Conservation (phyloP, 2,329 filamentous ascomycete species). For the Alternaria angustiovoidea region DNA sequence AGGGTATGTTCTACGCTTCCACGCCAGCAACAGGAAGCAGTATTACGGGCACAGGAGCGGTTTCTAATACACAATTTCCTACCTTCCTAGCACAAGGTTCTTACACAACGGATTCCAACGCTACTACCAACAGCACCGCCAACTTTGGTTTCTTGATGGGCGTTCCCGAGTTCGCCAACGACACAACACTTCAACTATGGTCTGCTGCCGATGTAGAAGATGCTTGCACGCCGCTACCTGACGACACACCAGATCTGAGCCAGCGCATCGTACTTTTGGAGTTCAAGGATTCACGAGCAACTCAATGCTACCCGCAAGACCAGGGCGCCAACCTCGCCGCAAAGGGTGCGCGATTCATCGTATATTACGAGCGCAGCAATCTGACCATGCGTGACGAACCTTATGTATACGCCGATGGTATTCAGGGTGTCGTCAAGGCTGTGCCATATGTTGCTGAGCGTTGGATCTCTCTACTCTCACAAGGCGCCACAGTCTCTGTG, state of each 20-base stretch:
- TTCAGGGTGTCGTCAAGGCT: slow-evolving; percentile 17
- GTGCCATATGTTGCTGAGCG: slow-evolving; percentile 18
- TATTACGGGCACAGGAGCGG: slow-evolving; percentile 57
- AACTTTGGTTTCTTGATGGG: slow-evolving; percentile 46
- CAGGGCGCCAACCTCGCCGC: slow-evolving; percentile 46
- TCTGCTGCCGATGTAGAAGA: slow-evolving; percentile 57
- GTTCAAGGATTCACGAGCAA: slow-evolving; percentile 19
- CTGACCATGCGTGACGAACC: slow-evolving; percentile 26
- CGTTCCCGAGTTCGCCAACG: slow-evolving; percentile 37
- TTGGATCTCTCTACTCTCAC: slow-evolving; percentile 22
- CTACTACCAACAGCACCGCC: slow-evolving; percentile 28
- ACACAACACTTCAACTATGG: slow-evolving; percentile 34
- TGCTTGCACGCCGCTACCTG: slow-evolving; percentile 63
- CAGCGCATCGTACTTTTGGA: slow-evolving; percentile 59
- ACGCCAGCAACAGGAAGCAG: slow-evolving; percentile 54
- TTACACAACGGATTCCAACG: slow-evolving; percentile 45
- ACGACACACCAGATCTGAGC: slow-evolving; percentile 65
- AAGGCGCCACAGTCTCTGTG: slow-evolving; percentile 20
- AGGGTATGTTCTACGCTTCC: slow-evolving; percentile 45
- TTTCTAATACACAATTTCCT: slow-evolving; percentile 49
- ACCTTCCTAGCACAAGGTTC: slow-evolving; percentile 14
- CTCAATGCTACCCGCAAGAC: slow-evolving; percentile 24
- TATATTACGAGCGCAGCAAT: slow-evolving; percentile 21
- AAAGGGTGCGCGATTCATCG: slow-evolving; percentile 64
- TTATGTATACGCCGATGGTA: slow-evolving; percentile 23